phyloP scores from a whole-genome alignment of 805 yeast genomes.

The Cyberlindnera samutprakarnensis region DNA sequence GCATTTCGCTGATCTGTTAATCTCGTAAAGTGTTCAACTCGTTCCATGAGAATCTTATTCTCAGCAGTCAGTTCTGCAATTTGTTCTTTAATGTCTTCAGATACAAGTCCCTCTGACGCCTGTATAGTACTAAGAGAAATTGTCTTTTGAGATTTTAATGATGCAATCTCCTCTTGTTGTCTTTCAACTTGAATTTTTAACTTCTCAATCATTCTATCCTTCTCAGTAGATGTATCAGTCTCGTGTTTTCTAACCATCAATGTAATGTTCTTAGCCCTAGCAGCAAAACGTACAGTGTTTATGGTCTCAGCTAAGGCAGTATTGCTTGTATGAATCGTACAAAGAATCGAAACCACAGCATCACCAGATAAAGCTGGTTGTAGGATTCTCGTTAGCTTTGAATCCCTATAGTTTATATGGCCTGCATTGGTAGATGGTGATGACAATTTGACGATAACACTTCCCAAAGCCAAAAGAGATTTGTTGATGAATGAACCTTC shows the following conservation, averaged over 20 bases:
- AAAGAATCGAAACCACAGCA: constrained; percentile 74
- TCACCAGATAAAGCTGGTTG: constrained; percentile 92
- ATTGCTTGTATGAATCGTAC: constrained; percentile 71
- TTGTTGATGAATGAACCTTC: constrained; percentile 94
- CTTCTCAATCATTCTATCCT: constrained; percentile 46
- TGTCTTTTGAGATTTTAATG: constrained; percentile 22
- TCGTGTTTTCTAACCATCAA: constrained; percentile 56
- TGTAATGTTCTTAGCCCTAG: constrained; percentile 82
- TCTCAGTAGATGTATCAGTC: constrained; percentile 29
- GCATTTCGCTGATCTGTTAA: constrained; percentile 53
- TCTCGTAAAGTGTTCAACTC: constrained; percentile 61
- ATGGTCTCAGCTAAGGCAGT: constrained; percentile 67
- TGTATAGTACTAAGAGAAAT: constrained; percentile 4
- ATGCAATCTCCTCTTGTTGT: constrained; percentile 46
- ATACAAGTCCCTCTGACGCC: constrained; percentile 2
- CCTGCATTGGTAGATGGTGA: constrained; percentile 30
- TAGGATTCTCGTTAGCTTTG: constrained; percentile 79
- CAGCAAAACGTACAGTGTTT: constrained; percentile 86
- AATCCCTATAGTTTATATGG: constrained; percentile 90
- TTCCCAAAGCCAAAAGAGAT: constrained; percentile 81
- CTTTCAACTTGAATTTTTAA: constrained; percentile 53
- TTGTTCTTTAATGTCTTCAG: constrained; percentile 23
- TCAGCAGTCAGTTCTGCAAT: constrained; percentile 49
- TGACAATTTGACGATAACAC: constrained; percentile 76
- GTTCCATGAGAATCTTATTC: constrained; percentile 54